Evolutionary conservation across 2,329 filamentous ascomycete species (phyloP), one percentile per base, ranked within the genome.

Genomic region (Diaporthe vaccinii): DNA sequence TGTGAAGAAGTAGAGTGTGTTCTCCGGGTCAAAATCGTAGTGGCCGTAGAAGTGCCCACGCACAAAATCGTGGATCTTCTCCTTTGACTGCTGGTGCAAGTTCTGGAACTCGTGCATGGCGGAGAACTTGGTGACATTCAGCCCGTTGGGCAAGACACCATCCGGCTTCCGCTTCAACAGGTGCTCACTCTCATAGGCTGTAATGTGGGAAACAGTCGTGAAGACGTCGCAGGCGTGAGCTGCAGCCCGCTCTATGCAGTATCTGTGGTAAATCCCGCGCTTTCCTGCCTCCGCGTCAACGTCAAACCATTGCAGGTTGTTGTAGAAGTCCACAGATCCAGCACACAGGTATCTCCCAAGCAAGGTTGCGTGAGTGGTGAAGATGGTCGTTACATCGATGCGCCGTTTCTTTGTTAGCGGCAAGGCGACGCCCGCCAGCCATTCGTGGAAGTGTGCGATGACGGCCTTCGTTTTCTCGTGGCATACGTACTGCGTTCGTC

Each of bases 81-180:
- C 94, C 87, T 98, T 98, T 81, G 95, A 93, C 83, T 97, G 94
- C 82, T 98, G 95, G 85, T 98, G 97, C 82, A 99, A 86, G 83
- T 99, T 99, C 85, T 99, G 97, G 87, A 98, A 98, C 85, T 99
- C 97, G 88, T 99, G 97, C 81, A 98, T 96, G 9, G 97, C 97
- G 12, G 96, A 96, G 87, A 98, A 98, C 85, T 98, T 98, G 85
- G 96, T 98, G 77, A 99, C 97, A 81, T 99, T 99, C 81, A 99
- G 89, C 78, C 97, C 97, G 81, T 99, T 99, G 79, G 97, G 97
- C 79, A 98, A 85, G 9, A 99, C 97, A 57, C 97, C 97, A 80
- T 99, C 97, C 1, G 97, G 97, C 86, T 98, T 98, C 78, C 97
- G 93, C 90, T 98, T 98, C 78, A 99, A 90, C 79, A 99, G 86